These are phyloP conservation scores for Collybiopsis luxurians DNA, from an alignment of 768 basidiomycete species.

Conservation along the genomic window DNA sequence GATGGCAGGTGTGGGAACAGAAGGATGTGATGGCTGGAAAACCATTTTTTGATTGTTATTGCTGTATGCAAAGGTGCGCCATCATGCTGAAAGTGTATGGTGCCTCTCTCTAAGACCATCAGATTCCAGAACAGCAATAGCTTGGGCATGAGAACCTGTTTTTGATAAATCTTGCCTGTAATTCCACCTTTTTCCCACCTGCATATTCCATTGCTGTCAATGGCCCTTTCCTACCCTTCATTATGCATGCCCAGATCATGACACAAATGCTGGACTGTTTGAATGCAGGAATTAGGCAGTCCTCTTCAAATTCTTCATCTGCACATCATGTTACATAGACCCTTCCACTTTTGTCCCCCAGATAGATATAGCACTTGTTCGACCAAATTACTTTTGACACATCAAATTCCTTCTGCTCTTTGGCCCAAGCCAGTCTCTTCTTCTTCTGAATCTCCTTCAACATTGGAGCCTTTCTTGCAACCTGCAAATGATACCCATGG, in stretches of 20 bases:
- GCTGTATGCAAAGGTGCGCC: too few species aligned
- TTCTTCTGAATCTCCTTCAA: slow-evolving; percentile 9
- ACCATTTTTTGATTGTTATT: too few species aligned
- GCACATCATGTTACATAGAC: slow-evolving; percentile 11
- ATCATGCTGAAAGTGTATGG: too few species aligned
- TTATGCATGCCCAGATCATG: slow-evolving; percentile 15
- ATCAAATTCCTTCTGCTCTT: slow-evolving; percentile 1
- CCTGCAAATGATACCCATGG: slow-evolving; percentile 13
- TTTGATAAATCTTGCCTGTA: neutral
- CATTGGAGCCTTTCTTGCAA: slow-evolving; percentile 13
- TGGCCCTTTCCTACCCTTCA: slow-evolving; percentile 11
- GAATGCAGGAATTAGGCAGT: slow-evolving; percentile 9
- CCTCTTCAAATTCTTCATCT: slow-evolving; percentile 13
- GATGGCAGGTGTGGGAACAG: too few species aligned
- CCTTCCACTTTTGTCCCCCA: slow-evolving; percentile 1
- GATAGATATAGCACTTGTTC: too few species aligned
- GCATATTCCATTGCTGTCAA: slow-evolving; percentile 13
- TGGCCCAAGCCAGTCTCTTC: slow-evolving; percentile 11
- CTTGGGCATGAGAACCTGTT: slow-evolving; percentile 16
- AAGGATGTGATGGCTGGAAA: too few species aligned
- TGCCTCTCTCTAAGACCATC: too few species aligned
- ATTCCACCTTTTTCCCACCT: slow-evolving; percentile 13
- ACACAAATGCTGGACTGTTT: slow-evolving; percentile 5
- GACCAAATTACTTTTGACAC: slow-evolving; percentile 13
- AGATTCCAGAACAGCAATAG: too few species aligned